Evolutionary conservation across 2,329 filamentous ascomycete species (phyloP).

Genomic region (Aspergillus vadensis): DNA sequence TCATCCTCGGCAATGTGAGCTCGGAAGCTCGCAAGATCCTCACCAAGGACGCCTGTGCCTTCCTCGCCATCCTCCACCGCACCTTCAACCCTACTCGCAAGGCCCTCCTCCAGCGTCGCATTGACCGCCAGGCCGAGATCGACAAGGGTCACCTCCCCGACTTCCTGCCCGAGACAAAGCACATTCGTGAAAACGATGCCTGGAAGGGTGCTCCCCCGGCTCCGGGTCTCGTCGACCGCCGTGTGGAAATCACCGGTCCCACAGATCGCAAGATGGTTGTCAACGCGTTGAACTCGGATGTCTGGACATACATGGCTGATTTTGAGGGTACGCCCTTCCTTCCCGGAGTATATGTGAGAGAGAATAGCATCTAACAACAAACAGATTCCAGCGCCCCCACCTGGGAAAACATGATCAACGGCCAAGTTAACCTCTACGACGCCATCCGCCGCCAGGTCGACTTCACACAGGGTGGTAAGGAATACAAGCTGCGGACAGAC

Average conservation of each 20-base stretch:
- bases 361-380: conserved; percentile 3
- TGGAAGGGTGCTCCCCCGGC: conserved; percentile 93
- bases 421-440: conserved; percentile 96
- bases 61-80: conserved; percentile 90
- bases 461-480: conserved; percentile 93
- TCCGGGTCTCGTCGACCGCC: conserved; percentile 86
- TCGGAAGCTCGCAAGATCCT: conserved; percentile 86
- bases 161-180: conserved; percentile 92
- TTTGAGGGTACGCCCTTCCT: conserved; percentile 73
- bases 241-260: conserved; percentile 95
- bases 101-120: conserved; percentile 80
- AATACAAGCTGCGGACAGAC: conserved; percentile 96
- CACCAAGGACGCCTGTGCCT: conserved; percentile 84
- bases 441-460: conserved; percentile 91
- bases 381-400: conserved; percentile 91
- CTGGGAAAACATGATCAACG: conserved; percentile 99
- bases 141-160: conserved; percentile 87
- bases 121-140: conserved; percentile 85
- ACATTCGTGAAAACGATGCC: conserved; percentile 89
- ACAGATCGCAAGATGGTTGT: conserved; percentile 99
- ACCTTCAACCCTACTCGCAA: conserved; percentile 92
- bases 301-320: conserved; percentile 99
- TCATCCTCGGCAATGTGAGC: conserved; percentile 76
- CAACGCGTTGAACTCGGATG: conserved; percentile 91
- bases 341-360: too few relatives aligned